Percentiles rank a stretch among this genome's conserved stretches.
These are phyloP conservation scores for Dentipellis sp. DNA, from an alignment of 768 basidiomycete genomes.

Conservation along the genomic window DNA sequence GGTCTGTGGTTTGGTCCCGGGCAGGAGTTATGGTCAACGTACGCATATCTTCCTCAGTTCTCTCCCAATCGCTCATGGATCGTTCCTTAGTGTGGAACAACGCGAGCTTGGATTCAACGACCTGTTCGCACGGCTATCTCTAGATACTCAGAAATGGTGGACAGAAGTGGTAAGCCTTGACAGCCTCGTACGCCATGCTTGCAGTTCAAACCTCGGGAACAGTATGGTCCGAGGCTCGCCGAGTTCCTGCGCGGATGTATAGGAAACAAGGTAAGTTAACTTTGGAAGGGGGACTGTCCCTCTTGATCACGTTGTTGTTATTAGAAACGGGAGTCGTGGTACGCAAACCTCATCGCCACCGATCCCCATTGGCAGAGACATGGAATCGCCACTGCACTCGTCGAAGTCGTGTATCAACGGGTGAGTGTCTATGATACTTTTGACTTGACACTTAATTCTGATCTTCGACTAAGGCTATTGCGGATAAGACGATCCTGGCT, in stretches of 20 bases:
- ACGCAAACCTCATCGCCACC: background rate
- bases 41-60: background rate
- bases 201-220: background rate
- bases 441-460: background rate
- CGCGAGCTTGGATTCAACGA: background rate
- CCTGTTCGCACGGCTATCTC: background rate
- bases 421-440: background rate
- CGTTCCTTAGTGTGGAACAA: background rate
- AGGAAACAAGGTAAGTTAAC: background rate
- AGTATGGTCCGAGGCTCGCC: background rate
- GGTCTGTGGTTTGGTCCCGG: background rate
- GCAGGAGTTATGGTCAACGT: background rate
- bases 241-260: background rate
- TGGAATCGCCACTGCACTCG: background rate
- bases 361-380: background rate
- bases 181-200: background rate
- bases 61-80: background rate
- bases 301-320: background rate
- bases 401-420: background rate
- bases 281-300: background rate
- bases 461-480: background rate
- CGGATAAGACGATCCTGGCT: background rate
- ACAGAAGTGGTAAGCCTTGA: background rate
- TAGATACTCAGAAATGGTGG: background rate
- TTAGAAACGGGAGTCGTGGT: background rate